A percentile compares a stretch with the other conserved stretches of the same genome.
phyloP scores from a whole-genome alignment of 306 rosid species.

The Senna tora region DNA sequence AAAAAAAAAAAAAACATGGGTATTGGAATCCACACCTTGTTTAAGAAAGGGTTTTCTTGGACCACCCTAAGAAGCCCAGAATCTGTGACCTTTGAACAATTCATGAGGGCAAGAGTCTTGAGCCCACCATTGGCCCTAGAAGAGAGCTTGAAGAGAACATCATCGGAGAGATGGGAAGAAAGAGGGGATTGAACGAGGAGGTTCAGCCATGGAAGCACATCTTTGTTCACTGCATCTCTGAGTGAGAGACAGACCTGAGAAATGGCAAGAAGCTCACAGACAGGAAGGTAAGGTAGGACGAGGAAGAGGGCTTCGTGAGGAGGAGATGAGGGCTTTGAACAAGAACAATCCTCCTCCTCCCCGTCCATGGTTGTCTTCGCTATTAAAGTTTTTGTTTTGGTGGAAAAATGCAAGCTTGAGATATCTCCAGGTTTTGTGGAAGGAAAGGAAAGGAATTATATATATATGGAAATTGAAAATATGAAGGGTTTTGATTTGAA shows the following conservation, averaged over 20 bases:
- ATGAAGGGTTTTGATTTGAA: no score
- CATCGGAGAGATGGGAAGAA: slow-evolving; percentile 51
- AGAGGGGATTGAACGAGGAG: slow-evolving; percentile 63
- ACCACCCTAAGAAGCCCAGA: slow-evolving; percentile 63
- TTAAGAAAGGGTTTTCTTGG: slow-evolving; percentile 58
- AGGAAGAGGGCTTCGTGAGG: slow-evolving; percentile 71
- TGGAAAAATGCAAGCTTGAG: no score
- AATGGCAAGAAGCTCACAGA: slow-evolving; percentile 65
- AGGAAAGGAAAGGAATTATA: no score
- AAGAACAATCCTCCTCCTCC: no score
- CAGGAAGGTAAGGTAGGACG: slow-evolving; percentile 61
- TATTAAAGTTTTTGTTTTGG: no score
- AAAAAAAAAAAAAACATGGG: slow-evolving; percentile 32
- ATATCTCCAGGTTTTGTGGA: no score
- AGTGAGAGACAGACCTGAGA: slow-evolving; percentile 61
- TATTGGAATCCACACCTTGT: slow-evolving; percentile 53
- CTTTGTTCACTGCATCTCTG: slow-evolving; percentile 62
- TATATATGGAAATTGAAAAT: no score
- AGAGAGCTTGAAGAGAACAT: slow-evolving; percentile 49
- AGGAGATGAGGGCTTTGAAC: background rate
- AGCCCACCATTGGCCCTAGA: slow-evolving; percentile 69
- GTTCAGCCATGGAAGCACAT: slow-evolving; percentile 69
- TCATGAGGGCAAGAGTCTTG: slow-evolving; percentile 55
- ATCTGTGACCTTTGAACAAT: slow-evolving; percentile 66
- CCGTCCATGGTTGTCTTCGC: no score